Conservation (phyloP, 73 alveolate genomes). For the Symbiodinium natans region DNA sequence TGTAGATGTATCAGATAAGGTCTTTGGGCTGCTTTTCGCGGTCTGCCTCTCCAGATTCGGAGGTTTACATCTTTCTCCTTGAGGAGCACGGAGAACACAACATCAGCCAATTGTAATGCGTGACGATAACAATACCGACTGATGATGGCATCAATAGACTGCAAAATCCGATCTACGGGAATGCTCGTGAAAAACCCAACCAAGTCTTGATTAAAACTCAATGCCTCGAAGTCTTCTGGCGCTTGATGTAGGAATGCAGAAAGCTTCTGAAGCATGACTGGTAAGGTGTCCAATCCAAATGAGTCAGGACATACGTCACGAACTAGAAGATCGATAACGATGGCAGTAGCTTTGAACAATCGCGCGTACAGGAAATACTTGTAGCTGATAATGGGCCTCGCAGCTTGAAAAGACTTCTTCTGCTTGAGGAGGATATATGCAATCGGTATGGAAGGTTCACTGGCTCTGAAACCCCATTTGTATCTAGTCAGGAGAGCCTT, state of each 20-base stretch:
- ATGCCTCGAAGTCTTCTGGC: background rate
- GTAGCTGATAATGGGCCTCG: background rate
- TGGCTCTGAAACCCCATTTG: background rate
- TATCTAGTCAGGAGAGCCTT: background rate
- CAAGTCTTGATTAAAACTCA: background rate
- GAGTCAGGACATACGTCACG: background rate
- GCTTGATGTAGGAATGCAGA: background rate
- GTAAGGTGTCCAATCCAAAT: background rate
- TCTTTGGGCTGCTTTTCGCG: background rate
- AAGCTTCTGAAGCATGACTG: background rate
- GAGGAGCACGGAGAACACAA: background rate
- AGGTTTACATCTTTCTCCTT: background rate
- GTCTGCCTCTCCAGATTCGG: background rate
- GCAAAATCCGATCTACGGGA: background rate
- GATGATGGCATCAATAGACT: background rate
- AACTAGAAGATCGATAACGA: background rate
- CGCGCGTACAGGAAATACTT: background rate
- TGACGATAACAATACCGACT: background rate
- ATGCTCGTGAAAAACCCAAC: background rate
- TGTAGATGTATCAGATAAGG: background rate
- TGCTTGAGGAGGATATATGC: background rate
- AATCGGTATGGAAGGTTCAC: background rate
- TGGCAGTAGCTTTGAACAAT: background rate
- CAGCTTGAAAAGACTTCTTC: background rate
- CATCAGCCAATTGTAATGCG: too few relatives aligned